These are phyloP conservation scores for Cercospora berteroae DNA, from an alignment of 2,329 filamentous ascomycete species.

Conservation along the genomic window DNA sequence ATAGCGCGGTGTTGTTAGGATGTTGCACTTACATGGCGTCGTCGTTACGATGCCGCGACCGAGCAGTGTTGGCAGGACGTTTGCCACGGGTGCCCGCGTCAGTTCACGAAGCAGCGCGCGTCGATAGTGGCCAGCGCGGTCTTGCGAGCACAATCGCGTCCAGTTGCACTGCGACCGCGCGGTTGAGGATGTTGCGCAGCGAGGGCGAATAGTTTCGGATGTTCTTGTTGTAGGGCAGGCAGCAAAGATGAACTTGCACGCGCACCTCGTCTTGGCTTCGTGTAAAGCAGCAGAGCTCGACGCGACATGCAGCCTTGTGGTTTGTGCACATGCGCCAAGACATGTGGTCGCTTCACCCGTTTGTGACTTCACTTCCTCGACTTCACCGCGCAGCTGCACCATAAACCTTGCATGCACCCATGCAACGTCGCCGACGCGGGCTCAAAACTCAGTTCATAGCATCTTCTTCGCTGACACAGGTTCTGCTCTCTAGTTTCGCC, in stretches of 20 bases:
- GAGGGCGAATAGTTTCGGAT: neutral
- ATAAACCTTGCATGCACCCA: neutral
- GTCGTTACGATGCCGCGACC: neutral
- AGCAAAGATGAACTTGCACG: neutral
- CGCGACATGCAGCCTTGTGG: neutral
- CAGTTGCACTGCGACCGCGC: neutral
- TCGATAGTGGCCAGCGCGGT: neutral
- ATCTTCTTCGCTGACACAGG: neutral
- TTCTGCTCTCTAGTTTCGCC: neutral
- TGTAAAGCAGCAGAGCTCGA: conserved; percentile 4
- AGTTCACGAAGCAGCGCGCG: neutral
- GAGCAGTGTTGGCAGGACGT: neutral
- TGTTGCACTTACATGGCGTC: conserved; percentile 4
- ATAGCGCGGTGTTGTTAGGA: neutral
- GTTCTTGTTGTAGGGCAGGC: neutral
- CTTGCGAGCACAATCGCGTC: neutral
- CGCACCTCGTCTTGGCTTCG: neutral
- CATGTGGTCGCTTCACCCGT: neutral
- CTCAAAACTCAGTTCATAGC: neutral
- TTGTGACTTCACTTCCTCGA: neutral
- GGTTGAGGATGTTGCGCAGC: neutral
- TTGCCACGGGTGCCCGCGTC: conserved; percentile 12
- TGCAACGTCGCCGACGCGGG: neutral
- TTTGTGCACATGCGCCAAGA: neutral
- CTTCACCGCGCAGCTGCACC: neutral